phyloP scores from a whole-genome alignment of 768 basidiomycete genomes.

The Tulasnella sp. region DNA sequence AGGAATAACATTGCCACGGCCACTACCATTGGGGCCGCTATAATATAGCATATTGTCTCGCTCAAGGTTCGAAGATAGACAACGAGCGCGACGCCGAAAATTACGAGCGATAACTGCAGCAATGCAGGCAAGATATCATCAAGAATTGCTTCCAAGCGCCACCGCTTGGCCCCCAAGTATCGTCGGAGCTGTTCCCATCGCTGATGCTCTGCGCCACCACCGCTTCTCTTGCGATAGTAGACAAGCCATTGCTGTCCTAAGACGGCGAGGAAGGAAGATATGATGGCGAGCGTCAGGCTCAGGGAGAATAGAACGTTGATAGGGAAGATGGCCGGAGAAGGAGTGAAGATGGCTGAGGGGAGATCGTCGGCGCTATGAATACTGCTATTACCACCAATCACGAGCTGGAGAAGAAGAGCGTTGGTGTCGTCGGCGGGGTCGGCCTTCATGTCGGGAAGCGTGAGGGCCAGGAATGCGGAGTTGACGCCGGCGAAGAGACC shows the following conservation, averaged over 20 bases:
- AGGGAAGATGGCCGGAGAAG: not conserved
- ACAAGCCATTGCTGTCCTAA: not conserved
- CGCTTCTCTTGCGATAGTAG: not conserved
- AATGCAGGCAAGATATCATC: not conserved
- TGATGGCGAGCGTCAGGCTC: not conserved
- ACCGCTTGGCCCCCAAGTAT: not conserved
- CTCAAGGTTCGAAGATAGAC: not conserved
- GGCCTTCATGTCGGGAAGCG: not conserved
- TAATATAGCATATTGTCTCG: not conserved
- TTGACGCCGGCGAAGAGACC: conserved; percentile 4
- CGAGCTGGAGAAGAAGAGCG: not conserved
- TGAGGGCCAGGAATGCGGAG: not conserved
- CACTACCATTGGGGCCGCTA: not conserved
- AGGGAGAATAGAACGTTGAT: not conserved
- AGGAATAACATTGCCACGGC: not conserved
- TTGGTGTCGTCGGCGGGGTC: not conserved
- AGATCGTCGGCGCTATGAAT: not conserved
- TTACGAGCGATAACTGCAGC: not conserved
- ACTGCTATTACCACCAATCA: not conserved
- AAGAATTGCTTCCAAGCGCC: not conserved
- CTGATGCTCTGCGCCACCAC: not conserved
- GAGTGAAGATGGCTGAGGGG: not conserved
- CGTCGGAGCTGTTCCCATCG: not conserved
- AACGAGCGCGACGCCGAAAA: not conserved
- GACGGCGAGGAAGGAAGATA: not conserved